Base-by-base conservation (phyloP, 257 asterid species). In the Leonotis leonurus region DNA sequence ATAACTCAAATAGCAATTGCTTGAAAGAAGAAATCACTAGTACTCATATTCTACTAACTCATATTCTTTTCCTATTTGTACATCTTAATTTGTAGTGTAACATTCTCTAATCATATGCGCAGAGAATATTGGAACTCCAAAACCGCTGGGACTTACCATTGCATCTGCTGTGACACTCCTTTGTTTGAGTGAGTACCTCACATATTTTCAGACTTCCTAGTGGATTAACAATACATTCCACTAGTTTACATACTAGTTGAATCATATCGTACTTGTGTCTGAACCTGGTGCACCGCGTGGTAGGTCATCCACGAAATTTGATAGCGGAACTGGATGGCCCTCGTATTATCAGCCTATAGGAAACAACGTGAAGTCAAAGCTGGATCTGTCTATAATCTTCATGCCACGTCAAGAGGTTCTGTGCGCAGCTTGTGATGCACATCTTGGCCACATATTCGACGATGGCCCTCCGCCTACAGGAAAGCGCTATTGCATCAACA, bases 281-380 rank as follows among this genome's bases (percentile, higher is more conserved):
- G 67, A 56, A 24, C 56, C 27, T 22, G 21, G 9, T 36, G 30
- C 40, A 18, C 64, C 58, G 27, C 71, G 66, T 72, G 64, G 20
- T 66, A 91, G 96, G 72, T 91, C 98, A 57, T 77, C 94, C 12
- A 85, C 96, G 58, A 91, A 91, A 70, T 91, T 85, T 51, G 98
- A 91, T 8, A 91, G 98, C 40, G 96, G 96, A 52, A 91, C 96
- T 0, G 98, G 98, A 46, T 91, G 98, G 96, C 98, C 98, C 33
- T 91, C 98, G 3, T 91, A 90, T 57, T 83, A 90, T 64, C 74
- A 79, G 55, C 94, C 98, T 7, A 57, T 88, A 4, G 92, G 80
- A 18, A 70, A 80, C 80, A 91, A 91, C 13, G 96, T 82, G 84
- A 85, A 81, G 73, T 88, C 96, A 5, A 86, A 91, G 70, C 73